These are phyloP conservation scores for Rhododendron kiyosumense DNA, from an alignment of 148 eudicot species.

Conservation along the genomic window DNA sequence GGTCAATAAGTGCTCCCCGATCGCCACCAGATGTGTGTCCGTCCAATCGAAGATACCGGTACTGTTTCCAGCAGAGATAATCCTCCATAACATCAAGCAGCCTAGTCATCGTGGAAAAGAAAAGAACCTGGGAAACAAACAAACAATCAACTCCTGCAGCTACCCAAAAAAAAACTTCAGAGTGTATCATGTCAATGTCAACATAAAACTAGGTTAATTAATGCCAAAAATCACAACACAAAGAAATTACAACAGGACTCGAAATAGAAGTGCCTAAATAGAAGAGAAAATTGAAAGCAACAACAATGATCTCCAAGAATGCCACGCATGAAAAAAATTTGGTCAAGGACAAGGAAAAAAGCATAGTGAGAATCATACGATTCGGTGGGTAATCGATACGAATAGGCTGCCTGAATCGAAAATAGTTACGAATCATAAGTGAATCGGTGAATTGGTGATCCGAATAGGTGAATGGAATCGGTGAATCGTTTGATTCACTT, in stretches of 20 bases:
- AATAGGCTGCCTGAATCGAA: background rate
- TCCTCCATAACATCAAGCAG: conserved; percentile 99
- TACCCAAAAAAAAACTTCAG: no score
- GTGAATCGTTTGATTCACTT: background rate
- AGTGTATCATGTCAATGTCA: background rate
- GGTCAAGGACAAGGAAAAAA: background rate
- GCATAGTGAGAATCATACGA: background rate
- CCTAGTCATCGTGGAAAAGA: conserved; percentile 98
- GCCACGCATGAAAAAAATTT: background rate
- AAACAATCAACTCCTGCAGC: background rate
- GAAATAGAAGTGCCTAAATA: background rate
- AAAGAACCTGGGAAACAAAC: conserved; percentile 59
- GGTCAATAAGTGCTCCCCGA: conserved; percentile 88
- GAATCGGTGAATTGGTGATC: background rate
- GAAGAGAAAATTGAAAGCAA: background rate
- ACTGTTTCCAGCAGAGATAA: conserved; percentile 90
- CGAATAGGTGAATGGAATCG: background rate
- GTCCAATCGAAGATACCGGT: conserved; percentile 86
- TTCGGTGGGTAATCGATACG: background rate
- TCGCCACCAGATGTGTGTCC: conserved; percentile 98
- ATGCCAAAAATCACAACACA: background rate
- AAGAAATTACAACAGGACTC: background rate
- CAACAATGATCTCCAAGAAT: background rate
- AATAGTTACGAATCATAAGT: background rate
- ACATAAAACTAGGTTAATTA: background rate